Conservation (phyloP, 768 basidiomycete genomes). For the Mycena maculata region DNA sequence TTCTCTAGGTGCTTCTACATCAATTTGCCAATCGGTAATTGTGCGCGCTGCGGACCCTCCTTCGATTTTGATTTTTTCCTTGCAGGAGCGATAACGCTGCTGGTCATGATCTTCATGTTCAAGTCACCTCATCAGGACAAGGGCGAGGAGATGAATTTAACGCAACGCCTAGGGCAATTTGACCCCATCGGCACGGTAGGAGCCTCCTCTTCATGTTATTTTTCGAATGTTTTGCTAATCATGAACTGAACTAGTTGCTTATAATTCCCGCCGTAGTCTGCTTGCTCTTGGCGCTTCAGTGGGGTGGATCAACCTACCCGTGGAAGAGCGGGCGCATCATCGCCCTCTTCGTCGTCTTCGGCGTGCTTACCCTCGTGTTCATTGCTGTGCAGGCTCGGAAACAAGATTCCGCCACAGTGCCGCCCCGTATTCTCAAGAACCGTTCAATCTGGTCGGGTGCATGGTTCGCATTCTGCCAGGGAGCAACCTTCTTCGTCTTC, state of each 20-base stretch:
- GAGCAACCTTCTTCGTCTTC: slow-evolving; percentile 21
- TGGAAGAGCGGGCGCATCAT: slow-evolving; percentile 48
- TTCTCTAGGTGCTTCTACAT: slow-evolving; percentile 45
- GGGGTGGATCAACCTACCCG: slow-evolving; percentile 56
- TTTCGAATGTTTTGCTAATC: not conserved
- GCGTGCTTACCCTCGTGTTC: slow-evolving; percentile 32
- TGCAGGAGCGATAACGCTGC: slow-evolving; percentile 14
- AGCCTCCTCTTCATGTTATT: not conserved
- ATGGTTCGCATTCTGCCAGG: slow-evolving; percentile 20
- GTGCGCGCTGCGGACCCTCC: too few relatives aligned
- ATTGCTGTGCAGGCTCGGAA: slow-evolving; percentile 31
- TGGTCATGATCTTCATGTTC: slow-evolving; percentile 36
- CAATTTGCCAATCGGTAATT: slow-evolving; percentile 39
- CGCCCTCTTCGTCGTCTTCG: slow-evolving; percentile 27
- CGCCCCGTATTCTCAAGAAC: slow-evolving; percentile 21
- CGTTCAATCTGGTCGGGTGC: slow-evolving; percentile 30
- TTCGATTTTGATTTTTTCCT: too few relatives aligned
- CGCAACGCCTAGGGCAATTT: slow-evolving; percentile 30
- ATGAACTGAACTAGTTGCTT: slow-evolving; percentile 7
- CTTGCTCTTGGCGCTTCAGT: slow-evolving; percentile 52
- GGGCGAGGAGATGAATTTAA: slow-evolving; percentile 13
- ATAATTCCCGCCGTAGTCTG: slow-evolving; percentile 32
- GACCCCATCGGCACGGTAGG: slow-evolving; percentile 34
- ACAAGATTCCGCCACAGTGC: slow-evolving; percentile 26
- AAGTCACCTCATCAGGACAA: slow-evolving; percentile 33